Conservation (phyloP, 805 yeast species). For the Ogataea allantospora region DNA sequence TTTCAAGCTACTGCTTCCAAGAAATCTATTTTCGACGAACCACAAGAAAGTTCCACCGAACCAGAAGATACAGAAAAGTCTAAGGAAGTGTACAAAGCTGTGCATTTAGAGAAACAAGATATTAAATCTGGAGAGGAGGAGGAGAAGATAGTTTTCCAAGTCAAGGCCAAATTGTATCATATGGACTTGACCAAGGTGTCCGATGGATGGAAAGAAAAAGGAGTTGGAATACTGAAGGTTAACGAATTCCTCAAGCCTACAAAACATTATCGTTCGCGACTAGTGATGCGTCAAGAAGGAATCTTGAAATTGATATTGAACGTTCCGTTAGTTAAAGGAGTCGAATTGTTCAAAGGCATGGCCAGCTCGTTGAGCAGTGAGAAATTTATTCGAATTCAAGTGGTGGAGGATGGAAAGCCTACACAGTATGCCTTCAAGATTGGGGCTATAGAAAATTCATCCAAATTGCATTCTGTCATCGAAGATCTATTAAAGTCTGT, state of each 20-base stretch:
- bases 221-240: conserved; percentile 83
- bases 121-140: conserved; percentile 88
- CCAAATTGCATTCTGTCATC: conserved; percentile 53
- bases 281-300: conserved; percentile 91
- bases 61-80: conserved; percentile 31
- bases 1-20: conserved; percentile 50
- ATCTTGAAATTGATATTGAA: conserved; percentile 80
- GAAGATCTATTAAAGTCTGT: conserved; percentile 17
- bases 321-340: conserved; percentile 58
- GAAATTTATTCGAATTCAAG: conserved; percentile 74
- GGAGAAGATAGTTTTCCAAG: conserved; percentile 65
- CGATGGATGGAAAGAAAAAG: conserved; percentile 95
- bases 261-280: conserved; percentile 48
- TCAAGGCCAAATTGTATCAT: conserved; percentile 76
- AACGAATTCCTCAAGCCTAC: conserved; percentile 41
- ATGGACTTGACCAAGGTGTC: conserved; percentile 62
- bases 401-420: conserved; percentile 64
- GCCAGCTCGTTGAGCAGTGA: conserved; percentile 82
- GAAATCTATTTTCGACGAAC: conserved; percentile 56
- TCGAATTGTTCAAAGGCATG: conserved; percentile 74
- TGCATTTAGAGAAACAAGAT: conserved; percentile 58
- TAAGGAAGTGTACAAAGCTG: conserved; percentile 46
- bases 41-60: conserved; percentile 19
- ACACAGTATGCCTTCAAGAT: conserved; percentile 81
- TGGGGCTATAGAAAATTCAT: conserved; percentile 58